Evolutionary conservation across 495 filamentous ascomycete genomes (phyloP), one percentile per base, ranked within the genome.

Genomic region (Sordaria brevicollis): DNA sequence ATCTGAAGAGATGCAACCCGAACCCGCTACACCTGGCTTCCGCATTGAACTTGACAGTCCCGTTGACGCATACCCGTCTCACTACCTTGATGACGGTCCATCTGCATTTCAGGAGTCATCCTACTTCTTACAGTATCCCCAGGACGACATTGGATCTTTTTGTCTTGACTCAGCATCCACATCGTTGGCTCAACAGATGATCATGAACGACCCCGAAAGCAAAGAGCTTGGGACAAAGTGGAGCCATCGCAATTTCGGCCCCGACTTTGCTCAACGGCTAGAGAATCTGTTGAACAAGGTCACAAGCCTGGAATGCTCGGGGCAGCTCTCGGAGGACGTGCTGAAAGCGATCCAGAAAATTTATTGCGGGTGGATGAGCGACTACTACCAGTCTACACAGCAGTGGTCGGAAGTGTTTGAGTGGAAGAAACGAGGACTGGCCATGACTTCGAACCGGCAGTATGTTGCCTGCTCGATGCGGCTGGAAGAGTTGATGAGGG

Each of bases 151-250:
- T 5, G 21, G 13, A 2, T 1, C 19, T 17, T 57, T 77, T 13
- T 71, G 74, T 6, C 73, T 77, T 33, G 76, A 76, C 38, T 66
- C 77, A 0, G 73, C 75, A 67, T 65, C 37, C 13, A 74, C 76
- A 21, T 77, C 75, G 67, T 76, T 74, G 72, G 77, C 76, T 9
- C 77, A 79, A 71, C 70, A 75, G 13, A 68, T 79, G 1, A 66
- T 79, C 39, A 69, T 77, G 69, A 34, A 41, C 2, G 73, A 75
- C 36, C 71, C 62, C 33, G 71, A 70, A 2, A 54, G 66, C 39
- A 72, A 79, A n/a, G 66, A 66, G 7, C 67, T 79, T 25, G 74
- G 67, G 2, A n/a, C 65, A 35, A 68, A 70, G 54, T 79, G 77
- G 76, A 69, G 73, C 54, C 43, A 31, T 2, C 43, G 69, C 25